Percentiles rank a stretch among this genome's conserved stretches.
These are phyloP conservation scores for Aspergillus cristatus DNA, from an alignment of 495 filamentous ascomycete species.

Conservation along the genomic window DNA sequence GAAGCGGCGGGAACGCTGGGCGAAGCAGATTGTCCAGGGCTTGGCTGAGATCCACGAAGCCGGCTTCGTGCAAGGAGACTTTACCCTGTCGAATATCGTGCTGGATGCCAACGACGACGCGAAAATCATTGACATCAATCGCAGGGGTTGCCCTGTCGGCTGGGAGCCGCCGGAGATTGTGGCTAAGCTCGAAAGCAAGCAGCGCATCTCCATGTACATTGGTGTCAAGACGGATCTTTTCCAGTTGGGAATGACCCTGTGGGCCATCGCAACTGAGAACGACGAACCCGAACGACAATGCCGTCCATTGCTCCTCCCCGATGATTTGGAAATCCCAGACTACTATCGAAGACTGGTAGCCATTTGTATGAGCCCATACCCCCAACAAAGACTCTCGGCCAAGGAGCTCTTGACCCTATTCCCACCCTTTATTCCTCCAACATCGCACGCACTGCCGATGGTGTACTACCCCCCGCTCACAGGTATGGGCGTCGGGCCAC, in stretches of 20 bases:
- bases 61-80: conserved; percentile 95
- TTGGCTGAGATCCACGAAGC: conserved; percentile 90
- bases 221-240: conserved; percentile 95
- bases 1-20: conserved; percentile 78
- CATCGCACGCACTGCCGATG: conserved; percentile 2
- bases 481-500: conserved; percentile 12
- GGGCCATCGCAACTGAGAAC: conserved; percentile 77
- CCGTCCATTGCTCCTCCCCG: conserved; percentile 53
- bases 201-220: conserved; percentile 95
- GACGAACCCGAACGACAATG: conserved; percentile 81
- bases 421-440: conserved; percentile 27
- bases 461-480: conserved; percentile 4
- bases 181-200: conserved; percentile 78
- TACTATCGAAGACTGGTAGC: conserved; percentile 52
- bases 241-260: conserved; percentile 94
- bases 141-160: conserved; percentile 87
- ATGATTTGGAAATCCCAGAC: conserved; percentile 41
- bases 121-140: conserved; percentile 97
- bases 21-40: conserved; percentile 82
- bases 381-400: conserved; percentile 45
- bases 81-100: conserved; percentile 95
- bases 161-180: conserved; percentile 96
- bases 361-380: conserved; percentile 47
- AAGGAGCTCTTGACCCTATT: conserved; percentile 48
- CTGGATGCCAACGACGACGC: conserved; percentile 78